Base-by-base conservation (phyloP, 768 basidiomycete genomes). In the Atractiella rhizophila region DNA sequence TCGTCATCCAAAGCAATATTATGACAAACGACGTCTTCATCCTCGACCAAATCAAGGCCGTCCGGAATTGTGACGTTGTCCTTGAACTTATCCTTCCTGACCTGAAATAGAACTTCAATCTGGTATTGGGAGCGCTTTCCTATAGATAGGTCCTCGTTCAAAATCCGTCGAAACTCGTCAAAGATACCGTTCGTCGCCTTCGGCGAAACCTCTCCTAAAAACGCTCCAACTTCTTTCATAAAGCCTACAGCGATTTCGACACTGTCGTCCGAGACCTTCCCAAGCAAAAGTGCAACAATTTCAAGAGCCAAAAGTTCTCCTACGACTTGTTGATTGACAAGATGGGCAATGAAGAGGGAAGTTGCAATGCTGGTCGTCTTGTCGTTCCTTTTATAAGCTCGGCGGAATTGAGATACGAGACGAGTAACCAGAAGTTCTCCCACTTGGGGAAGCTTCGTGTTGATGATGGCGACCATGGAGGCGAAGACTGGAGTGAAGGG, bases 91-190 rank as follows among this genome's bases (percentile, higher is more conserved):
- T 98, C 91, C 64, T 91, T 94, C 51, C 91, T 68, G 7, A 91
- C 81, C 61, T 96, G 91, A 81, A 98, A 96, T 35, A 96, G 66
- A 3, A 96, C 91, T 62, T 96, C 91, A 51, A 98, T 82, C 91
- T 94, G 94, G 61, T 94, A 98, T 56, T 96, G 91, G 23, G 88
- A 81, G 51, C 91, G 73, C 51, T 96, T 85, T 54, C 80, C 85
- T 59, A 98, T 88, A 32, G 68, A 64, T n/a, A n/a, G n/a, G 20
- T 83, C 83, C 58, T 96, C 91, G 59, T 96, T 91, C 26, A 98
- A 64, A 8, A 94, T 83, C 1, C 82, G 81, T 34, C 91, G 76
- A 71, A 96, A 94, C 19, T 86, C 78, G 58, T 96, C 91, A 56
- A 74, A 96, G 27, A 91, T 76, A 28, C 73, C 74, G n/a, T 80